A percentile compares a stretch with the other conserved stretches of the same genome.
Evolutionary conservation across 768 basidiomycete genomes (phyloP).

Genomic region (Russula sp.): DNA sequence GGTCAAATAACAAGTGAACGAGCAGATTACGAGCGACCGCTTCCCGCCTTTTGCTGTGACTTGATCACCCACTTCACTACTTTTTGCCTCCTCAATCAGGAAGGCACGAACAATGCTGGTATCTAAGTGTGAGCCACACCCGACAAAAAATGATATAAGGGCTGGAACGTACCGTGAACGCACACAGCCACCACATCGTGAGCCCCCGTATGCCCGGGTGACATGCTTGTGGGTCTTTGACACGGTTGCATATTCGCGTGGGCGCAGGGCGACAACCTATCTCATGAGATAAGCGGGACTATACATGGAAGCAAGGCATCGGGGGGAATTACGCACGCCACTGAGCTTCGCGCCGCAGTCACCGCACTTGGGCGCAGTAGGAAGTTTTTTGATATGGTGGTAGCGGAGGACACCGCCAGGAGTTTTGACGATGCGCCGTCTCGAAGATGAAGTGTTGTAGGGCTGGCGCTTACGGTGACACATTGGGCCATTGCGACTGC

Average conservation of each 20-base stretch:
- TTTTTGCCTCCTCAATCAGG: conserved; percentile 99
- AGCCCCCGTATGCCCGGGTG: conserved; percentile 93
- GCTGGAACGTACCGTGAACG: conserved; percentile 70
- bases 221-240: conserved; percentile 98
- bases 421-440: conserved; percentile 93
- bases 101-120: conserved; percentile 95
- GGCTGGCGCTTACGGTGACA: conserved; percentile 97
- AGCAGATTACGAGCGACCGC: conserved; percentile 22
- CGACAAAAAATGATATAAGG: conserved; percentile 4
- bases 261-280: conserved; percentile 92
- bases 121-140: not conserved
- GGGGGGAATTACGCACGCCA: conserved; percentile 70
- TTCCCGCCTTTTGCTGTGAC: conserved; percentile 52
- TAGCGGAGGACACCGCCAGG: conserved; percentile 98
- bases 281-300: not conserved
- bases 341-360: conserved; percentile 93
- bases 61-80: conserved; percentile 99
- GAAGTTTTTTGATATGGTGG: conserved; percentile 95
- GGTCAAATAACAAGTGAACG: not conserved
- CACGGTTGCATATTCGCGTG: conserved; percentile 90
- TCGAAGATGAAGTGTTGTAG: conserved; percentile 97
- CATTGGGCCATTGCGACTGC: conserved; percentile 82
- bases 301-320: not conserved
- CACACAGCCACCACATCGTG: conserved; percentile 92
- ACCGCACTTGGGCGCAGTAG: conserved; percentile 91